A percentile compares a stretch with the other conserved stretches of the same genome.
phyloP scores from a whole-genome alignment of 352 stramenopile genomes.

The Phytopythium kandeliae region DNA sequence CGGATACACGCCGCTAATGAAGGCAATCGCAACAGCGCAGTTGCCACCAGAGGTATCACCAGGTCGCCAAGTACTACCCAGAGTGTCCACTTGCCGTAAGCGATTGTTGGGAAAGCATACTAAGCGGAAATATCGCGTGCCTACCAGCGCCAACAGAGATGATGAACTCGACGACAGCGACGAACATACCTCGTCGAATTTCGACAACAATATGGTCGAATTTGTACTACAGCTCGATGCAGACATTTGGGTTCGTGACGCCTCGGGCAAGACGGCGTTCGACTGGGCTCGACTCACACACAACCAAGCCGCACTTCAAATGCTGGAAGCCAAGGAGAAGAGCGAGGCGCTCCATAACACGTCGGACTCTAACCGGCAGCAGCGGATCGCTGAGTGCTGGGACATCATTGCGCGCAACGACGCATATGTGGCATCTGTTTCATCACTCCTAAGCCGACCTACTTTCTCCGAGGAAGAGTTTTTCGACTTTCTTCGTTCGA shows the following conservation, averaged over 20 bases:
- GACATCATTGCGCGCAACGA: slow-evolving; percentile 34
- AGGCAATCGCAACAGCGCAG: slow-evolving; percentile 47
- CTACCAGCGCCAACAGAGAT: neutral
- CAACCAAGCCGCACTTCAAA: slow-evolving; percentile 24
- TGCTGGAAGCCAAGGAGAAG: slow-evolving; percentile 30
- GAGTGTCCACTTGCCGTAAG: neutral
- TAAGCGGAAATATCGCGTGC: neutral
- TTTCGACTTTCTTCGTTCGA: slow-evolving; percentile 22
- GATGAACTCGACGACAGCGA: neutral
- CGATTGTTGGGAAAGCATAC: neutral
- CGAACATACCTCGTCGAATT: slow-evolving; percentile 2
- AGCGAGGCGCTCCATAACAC: slow-evolving; percentile 28
- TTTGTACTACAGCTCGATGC: slow-evolving; percentile 34
- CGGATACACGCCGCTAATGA: slow-evolving; percentile 74
- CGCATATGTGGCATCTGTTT: slow-evolving; percentile 19
- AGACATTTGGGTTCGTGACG: slow-evolving; percentile 34
- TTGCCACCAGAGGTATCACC: slow-evolving; percentile 11
- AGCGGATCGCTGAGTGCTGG: slow-evolving; percentile 28
- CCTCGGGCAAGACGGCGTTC: slow-evolving; percentile 46
- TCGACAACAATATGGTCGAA: slow-evolving; percentile 49
- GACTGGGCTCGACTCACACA: slow-evolving; percentile 57
- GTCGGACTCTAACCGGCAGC: slow-evolving; percentile 25
- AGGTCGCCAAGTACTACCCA: neutral
- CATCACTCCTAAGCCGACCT: slow-evolving; percentile 20
- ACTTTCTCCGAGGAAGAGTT: slow-evolving; percentile 37